A percentile compares a stretch with the other conserved stretches of the same genome.
phyloP scores from a whole-genome alignment of 1,284 basidiomycete species.

The Anthracocystis walkeri region DNA sequence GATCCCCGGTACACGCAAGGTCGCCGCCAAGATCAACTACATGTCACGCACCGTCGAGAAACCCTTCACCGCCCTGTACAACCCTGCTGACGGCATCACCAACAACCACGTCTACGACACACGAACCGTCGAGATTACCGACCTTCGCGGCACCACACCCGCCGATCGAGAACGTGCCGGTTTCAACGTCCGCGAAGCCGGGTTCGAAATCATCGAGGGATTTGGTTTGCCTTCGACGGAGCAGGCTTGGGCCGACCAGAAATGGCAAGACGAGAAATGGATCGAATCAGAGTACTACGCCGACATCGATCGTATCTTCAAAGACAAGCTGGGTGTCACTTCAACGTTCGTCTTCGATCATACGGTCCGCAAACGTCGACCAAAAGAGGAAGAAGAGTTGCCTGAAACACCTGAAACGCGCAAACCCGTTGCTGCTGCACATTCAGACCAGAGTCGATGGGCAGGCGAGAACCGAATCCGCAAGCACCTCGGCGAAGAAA shows the following conservation, averaged over 20 bases:
- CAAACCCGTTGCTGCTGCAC: constrained; percentile 50
- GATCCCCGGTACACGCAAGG: constrained; percentile 35
- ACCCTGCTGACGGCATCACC: constrained; percentile 30
- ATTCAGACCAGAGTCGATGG: constrained; percentile 56
- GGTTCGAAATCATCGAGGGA: constrained; percentile 57
- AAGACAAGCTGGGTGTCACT: constrained; percentile 51
- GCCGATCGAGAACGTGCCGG: constrained; percentile 35
- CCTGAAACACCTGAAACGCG: constrained; percentile 52
- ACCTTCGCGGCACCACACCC: constrained; percentile 37
- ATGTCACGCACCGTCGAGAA: constrained; percentile 48
- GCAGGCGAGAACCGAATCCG: constrained; percentile 55
- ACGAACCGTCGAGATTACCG: constrained; percentile 44
- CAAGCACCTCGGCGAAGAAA: constrained; percentile 57
- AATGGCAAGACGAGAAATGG: constrained; percentile 54
- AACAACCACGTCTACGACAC: constrained; percentile 49
- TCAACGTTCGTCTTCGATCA: constrained; percentile 62
- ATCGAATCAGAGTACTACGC: constrained; percentile 51
- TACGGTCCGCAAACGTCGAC: constrained; percentile 54
- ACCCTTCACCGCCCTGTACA: constrained; percentile 41
- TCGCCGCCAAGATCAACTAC: constrained; percentile 56
- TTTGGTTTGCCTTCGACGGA: constrained; percentile 38
- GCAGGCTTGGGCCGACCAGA: constrained; percentile 40
- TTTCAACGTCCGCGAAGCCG: constrained; percentile 47
- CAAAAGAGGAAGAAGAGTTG: constrained; percentile 34
- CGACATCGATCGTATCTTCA: constrained; percentile 55